Evolutionary conservation across 176 grass and related monocot genomes (phyloP), one percentile per base, ranked within the genome.

Genomic region (Aegilops sharonensis): DNA sequence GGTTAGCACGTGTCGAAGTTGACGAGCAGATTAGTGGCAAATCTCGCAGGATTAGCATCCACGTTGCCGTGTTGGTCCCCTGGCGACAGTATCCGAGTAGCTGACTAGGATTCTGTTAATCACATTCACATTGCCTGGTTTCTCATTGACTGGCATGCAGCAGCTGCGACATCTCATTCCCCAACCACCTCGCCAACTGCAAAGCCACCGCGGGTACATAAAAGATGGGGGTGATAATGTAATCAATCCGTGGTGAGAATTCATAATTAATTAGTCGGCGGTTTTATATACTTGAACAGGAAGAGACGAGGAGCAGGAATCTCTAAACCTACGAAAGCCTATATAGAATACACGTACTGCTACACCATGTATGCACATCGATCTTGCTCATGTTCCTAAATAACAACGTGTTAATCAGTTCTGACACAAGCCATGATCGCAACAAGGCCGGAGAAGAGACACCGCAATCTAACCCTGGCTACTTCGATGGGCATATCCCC

Each of bases 261-360:
- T 84, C 40, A 59, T 31, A 29, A 11, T 72, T 13, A 72, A 6
- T 21, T 7, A 77, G 48, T 70, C 25, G 37, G n/a, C 24, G 70
- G 50, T 48, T 82, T 2, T 48, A 48, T 48, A 48, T 48, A 45
- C 88, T 76, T 85, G 68, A 60, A 47, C 27, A 34, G 11, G 43
- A 89, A 61, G 70, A 52, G 71, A 90, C 31, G 78, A 72, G 42
- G 32, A 57, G 23, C 18, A 1, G 56, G 35, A 83, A 66, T 90
- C 56, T 84, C 74, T 37, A 45, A 90, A 87, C 67, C 67, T 37
- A 86, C 73, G 79, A 35, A 67, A 74, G 59, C 74, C 32, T 45
- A 72, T 11, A 57, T n/a, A 4, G 24, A 10, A 76, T 34, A 6
- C 65, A 48, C 12, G n/a, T 52, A 31, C n/a, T 31, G 13, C 54